Percentiles rank a stretch among this genome's conserved stretches.
These are phyloP conservation scores for Boletus rubropictus DNA, from an alignment of 768 basidiomycete species.

Conservation along the genomic window DNA sequence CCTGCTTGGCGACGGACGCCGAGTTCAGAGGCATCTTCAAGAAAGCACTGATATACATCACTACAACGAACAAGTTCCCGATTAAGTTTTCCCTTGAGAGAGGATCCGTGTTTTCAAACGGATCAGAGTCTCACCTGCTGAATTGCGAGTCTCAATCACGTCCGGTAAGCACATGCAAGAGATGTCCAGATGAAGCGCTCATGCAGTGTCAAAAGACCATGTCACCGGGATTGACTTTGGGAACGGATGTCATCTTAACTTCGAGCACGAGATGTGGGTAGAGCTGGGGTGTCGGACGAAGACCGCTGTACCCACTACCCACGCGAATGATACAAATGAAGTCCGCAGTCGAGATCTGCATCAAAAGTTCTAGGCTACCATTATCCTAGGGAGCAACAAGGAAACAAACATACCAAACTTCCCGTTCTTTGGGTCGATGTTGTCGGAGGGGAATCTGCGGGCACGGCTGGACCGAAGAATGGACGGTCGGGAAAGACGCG, in stretches of 20 bases:
- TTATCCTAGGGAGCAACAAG: slow-evolving; percentile 19
- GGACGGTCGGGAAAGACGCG: slow-evolving; percentile 69
- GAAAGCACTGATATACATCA: slow-evolving; percentile 76
- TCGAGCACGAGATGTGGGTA: slow-evolving; percentile 67
- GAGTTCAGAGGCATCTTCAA: slow-evolving; percentile 59
- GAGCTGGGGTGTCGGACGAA: slow-evolving; percentile 44
- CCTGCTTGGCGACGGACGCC: slow-evolving; percentile 58
- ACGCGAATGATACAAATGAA: slow-evolving; percentile 44
- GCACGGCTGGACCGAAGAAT: slow-evolving; percentile 57
- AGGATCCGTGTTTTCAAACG: not conserved
- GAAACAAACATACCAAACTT: slow-evolving; percentile 35
- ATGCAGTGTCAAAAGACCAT: slow-evolving; percentile 76
- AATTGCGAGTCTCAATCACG: slow-evolving; percentile 46
- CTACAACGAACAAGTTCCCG: slow-evolving; percentile 26
- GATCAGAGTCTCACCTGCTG: slow-evolving; percentile 40
- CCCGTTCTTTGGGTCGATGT: slow-evolving; percentile 51
- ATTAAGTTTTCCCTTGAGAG: not conserved
- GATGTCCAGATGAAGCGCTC: slow-evolving; percentile 3
- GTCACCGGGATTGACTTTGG: slow-evolving; percentile 69
- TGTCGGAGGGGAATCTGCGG: slow-evolving; percentile 36
- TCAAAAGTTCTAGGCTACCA: slow-evolving; percentile 4
- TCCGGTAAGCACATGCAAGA: slow-evolving; percentile 28
- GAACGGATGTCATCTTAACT: slow-evolving; percentile 63
- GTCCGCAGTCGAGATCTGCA: slow-evolving; percentile 43
- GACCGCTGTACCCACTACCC: slow-evolving; percentile 31